phyloP scores from a whole-genome alignment of 352 stramenopile genomes.

The Globisporangium orthogonon region DNA sequence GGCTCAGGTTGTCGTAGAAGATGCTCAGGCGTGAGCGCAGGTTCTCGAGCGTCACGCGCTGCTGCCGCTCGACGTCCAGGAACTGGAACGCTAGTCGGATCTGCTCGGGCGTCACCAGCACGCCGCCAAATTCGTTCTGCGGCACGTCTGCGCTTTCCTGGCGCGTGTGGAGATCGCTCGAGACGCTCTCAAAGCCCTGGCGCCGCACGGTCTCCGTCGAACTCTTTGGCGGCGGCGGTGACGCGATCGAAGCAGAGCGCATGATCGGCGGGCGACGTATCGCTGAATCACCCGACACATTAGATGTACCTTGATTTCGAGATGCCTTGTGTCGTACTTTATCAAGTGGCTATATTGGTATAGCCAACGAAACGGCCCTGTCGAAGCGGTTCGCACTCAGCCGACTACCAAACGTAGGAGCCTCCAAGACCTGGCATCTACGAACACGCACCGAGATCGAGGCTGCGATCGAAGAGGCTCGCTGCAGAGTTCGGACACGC shows the following conservation, averaged over 20 bases:
- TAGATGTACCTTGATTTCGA: no score
- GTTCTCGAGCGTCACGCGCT: conserved; percentile 75
- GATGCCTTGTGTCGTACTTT: no score
- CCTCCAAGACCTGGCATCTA: no score
- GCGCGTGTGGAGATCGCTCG: conserved; percentile 6
- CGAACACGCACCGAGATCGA: no score
- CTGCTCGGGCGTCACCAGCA: conserved; percentile 81
- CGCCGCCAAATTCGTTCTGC: conserved; percentile 53
- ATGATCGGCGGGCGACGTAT: not conserved
- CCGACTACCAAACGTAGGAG: no score
- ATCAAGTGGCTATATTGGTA: no score
- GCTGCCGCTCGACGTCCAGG: conserved; percentile 80
- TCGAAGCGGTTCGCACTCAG: no score
- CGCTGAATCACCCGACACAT: no score
- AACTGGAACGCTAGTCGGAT: conserved; percentile 87
- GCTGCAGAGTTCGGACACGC: no score
- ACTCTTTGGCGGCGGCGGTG: not conserved
- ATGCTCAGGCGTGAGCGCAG: conserved; percentile 71
- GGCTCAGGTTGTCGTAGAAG: conserved; percentile 86
- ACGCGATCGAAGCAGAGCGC: not conserved
- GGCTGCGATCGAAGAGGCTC: no score
- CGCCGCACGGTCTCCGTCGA: not conserved
- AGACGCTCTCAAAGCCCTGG: conserved; percentile 8
- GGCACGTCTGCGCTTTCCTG: conserved; percentile 7
- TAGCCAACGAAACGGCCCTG: no score